Evolutionary conservation across 2,329 filamentous ascomycete species (phyloP), one percentile per base, ranked within the genome.

Genomic region (Alternaria burnsii): DNA sequence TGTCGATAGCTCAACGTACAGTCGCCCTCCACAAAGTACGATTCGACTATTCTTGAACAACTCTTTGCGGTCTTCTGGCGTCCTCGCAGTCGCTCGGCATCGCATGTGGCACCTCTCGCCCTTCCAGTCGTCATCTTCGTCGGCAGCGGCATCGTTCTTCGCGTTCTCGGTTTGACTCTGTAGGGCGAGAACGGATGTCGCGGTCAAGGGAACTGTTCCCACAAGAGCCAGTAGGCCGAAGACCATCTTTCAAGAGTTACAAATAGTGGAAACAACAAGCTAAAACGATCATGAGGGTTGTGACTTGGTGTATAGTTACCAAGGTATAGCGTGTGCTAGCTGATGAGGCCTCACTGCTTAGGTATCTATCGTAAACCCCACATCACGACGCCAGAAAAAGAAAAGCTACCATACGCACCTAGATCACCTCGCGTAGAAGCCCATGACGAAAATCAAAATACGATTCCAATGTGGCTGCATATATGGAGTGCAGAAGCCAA

Each of bases 1-100:
- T n/a, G 61, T 54, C 0, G 68, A 61, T 14, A 72, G 60, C n/a
- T 69, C 61, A 30, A 71, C 58, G 38, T 66, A 69, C 8, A 75
- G 52, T 16, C 61, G 65, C 6, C 62, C 62, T 2, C 69, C 54
- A 14, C 51, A 59, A 34, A 71, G 63, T 10, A 71, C 66, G 4
- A 70, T 54, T 10, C 41, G 58, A 38, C 64, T 68, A 11, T 55
- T 44, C 16, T 55, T 43, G 40, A 70, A 70, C 16, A 70, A 44
- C 11, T 63, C 58, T 47, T 66, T 70, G 10, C 69, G 62, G 18
- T 70, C 63, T 3, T 64, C 54, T 43, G 62, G 67, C 16, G 66
- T 65, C 24, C 64, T 61, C 28, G 32, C 52, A 18, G 67, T 69
- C 5, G 69, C 52, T 36, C 62, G 61, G 36, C 66, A 70, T 18